phyloP scores from a whole-genome alignment of 1,284 basidiomycete genomes.

The Filobasidium uniguttulatum region DNA sequence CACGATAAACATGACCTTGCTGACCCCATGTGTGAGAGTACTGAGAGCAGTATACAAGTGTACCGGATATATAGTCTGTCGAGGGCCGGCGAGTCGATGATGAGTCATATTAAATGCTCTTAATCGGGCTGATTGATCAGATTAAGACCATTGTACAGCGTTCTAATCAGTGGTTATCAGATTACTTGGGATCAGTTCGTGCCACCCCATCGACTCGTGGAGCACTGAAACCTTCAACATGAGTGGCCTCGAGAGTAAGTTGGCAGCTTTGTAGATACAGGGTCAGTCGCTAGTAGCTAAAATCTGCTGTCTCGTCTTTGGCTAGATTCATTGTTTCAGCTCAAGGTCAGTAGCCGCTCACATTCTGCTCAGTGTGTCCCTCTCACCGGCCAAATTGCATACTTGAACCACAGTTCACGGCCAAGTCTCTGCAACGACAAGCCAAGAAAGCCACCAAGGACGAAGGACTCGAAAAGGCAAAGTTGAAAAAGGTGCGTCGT shows the following conservation, averaged over 20 bases:
- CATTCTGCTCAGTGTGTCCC: background rate
- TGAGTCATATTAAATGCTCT: too few relatives aligned
- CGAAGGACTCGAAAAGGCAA: slow-evolving; percentile 67
- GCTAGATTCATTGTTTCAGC: slow-evolving; percentile 83
- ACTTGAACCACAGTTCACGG: slow-evolving; percentile 61
- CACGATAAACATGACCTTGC: too few relatives aligned
- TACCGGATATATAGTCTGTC: too few relatives aligned
- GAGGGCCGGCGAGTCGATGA: too few relatives aligned
- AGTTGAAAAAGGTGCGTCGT: slow-evolving; percentile 71
- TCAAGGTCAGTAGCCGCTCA: slow-evolving; percentile 50
- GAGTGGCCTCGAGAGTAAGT: slow-evolving; percentile 81
- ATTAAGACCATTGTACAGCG: too few relatives aligned
- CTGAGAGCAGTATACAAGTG: too few relatives aligned
- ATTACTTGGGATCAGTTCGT: too few relatives aligned
- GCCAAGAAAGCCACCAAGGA: slow-evolving; percentile 94
- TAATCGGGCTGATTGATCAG: too few relatives aligned
- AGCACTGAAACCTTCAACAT: too few relatives aligned
- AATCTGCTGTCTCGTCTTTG: slow-evolving; percentile 18
- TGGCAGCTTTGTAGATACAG: background rate
- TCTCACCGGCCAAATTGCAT: background rate
- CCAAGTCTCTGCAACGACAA: slow-evolving; percentile 78
- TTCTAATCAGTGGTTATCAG: too few relatives aligned
- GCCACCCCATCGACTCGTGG: too few relatives aligned
- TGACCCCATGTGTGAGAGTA: too few relatives aligned
- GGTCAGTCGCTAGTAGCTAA: background rate